Evolutionary conservation across 306 rosid genomes (phyloP).

Genomic region (Cucurbita moschata): DNA sequence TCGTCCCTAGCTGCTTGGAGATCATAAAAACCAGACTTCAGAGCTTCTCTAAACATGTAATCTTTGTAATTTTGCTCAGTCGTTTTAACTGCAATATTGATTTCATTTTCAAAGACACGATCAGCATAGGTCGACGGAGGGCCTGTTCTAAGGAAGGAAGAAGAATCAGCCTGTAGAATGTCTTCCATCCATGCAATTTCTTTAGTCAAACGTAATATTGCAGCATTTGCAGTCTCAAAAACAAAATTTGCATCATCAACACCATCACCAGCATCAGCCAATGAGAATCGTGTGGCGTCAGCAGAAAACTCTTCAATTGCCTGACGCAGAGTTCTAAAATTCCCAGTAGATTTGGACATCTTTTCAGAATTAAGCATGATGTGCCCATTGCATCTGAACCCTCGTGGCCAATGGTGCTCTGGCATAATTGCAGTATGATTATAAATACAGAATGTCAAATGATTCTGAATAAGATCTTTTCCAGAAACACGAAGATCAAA

Average conservation of each 20-base stretch:
- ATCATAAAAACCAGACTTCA: slow-evolving; percentile 79
- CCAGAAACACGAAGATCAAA: slow-evolving; percentile 91
- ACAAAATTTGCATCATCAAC: slow-evolving; percentile 92
- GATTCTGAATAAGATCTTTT: slow-evolving; percentile 91
- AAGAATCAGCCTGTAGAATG: slow-evolving; percentile 44
- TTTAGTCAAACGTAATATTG: slow-evolving; percentile 67
- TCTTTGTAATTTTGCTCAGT: slow-evolving; percentile 65
- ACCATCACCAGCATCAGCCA: slow-evolving; percentile 97
- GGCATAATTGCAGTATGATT: slow-evolving; percentile 73
- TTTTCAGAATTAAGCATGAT: slow-evolving; percentile 79
- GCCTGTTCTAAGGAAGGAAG: slow-evolving; percentile 56
- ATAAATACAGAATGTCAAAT: slow-evolving; percentile 69
- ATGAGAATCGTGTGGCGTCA: slow-evolving; percentile 75
- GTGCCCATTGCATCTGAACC: slow-evolving; percentile 87
- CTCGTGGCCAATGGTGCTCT: slow-evolving; percentile 72
- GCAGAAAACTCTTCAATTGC: slow-evolving; percentile 92
- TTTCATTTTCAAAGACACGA: slow-evolving; percentile 64
- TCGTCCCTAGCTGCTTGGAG: slow-evolving; percentile 88
- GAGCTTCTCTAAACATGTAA: slow-evolving; percentile 80
- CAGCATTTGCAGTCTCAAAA: slow-evolving; percentile 82
- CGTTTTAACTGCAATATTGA: slow-evolving; percentile 57
- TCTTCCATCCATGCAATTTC: slow-evolving; percentile 85
- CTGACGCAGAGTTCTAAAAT: slow-evolving; percentile 68
- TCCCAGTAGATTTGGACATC: slow-evolving; percentile 95
- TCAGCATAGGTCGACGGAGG: slow-evolving; percentile 76